Conservation (phyloP, 768 basidiomycete species). For the Inosperma sp. region DNA sequence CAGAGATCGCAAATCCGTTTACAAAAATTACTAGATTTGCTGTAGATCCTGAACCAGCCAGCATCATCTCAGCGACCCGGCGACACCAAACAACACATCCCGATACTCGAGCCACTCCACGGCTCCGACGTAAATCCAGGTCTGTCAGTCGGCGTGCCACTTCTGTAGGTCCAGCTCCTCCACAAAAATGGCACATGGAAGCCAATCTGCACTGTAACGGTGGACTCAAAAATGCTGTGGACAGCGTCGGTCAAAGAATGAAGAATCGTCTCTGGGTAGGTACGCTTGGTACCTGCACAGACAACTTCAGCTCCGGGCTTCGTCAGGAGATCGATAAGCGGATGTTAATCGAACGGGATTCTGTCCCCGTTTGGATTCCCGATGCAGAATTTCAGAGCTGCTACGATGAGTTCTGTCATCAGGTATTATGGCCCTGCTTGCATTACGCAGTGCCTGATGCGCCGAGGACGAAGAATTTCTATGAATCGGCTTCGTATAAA, state of each 20-base stretch:
- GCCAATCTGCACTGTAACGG: conserved; percentile 74
- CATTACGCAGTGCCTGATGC: conserved; percentile 87
- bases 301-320: conserved; percentile 53
- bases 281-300: conserved; percentile 68
- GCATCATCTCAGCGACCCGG: conserved; percentile 20
- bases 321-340: conserved; percentile 52
- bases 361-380: conserved; percentile 72
- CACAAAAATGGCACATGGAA: conserved; percentile 43
- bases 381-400: conserved; percentile 72
- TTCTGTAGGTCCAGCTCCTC: conserved; percentile 13
- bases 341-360: conserved; percentile 36
- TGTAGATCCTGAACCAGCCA: conserved; percentile 18
- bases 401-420: conserved; percentile 87
- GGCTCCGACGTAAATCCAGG: conserved; percentile 50
- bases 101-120: conserved; percentile 33
- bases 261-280: conserved; percentile 58
- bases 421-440: conserved; percentile 84
- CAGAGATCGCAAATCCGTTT: conserved; percentile 56
- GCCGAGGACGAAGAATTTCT: conserved; percentile 77
- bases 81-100: conserved; percentile 50
- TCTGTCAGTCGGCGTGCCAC: conserved; percentile 48
- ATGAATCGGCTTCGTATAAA: conserved; percentile 74
- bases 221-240: conserved; percentile 77
- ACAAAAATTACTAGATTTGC: conserved; percentile 41
- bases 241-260: conserved; percentile 57